A percentile compares a stretch with the other conserved stretches of the same genome.
Evolutionary conservation across 177 flowering plant genomes (phyloP).

Genomic region (Vitis hybrid): DNA sequence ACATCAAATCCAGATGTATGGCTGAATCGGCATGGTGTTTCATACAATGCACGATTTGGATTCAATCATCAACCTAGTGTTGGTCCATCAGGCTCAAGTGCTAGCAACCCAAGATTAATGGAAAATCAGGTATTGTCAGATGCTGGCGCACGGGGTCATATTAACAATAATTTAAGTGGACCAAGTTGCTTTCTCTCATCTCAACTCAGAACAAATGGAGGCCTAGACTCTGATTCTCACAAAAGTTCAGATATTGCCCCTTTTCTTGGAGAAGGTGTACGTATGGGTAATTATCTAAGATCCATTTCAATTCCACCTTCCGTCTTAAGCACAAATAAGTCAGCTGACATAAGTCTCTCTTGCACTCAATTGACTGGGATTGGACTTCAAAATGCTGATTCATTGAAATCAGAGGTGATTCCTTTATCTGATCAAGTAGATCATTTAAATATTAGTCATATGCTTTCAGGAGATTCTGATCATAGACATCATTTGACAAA

Average conservation of each 20-base stretch:
- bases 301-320: slow-evolving; percentile 14
- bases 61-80: slow-evolving; percentile 16
- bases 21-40: slow-evolving; percentile 26
- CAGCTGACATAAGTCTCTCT: slow-evolving; percentile 14
- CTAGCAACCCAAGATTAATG: slow-evolving; percentile 14
- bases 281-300: slow-evolving; percentile 9
- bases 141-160: slow-evolving; percentile 17
- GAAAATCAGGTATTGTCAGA: slow-evolving; percentile 28
- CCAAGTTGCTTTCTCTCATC: slow-evolving; percentile 15
- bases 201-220: slow-evolving; percentile 19
- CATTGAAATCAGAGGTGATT: slow-evolving; percentile 20
- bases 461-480: slow-evolving; percentile 19
- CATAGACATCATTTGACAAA: slow-evolving; percentile 6
- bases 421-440: slow-evolving; percentile 14
- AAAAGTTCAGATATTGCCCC: slow-evolving; percentile 19
- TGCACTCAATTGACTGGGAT: slow-evolving; percentile 10
- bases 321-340: slow-evolving; percentile 11
- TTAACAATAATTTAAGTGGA: slow-evolving; percentile 6
- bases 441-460: slow-evolving; percentile 10
- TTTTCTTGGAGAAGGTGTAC: slow-evolving; percentile 23
- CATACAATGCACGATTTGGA: slow-evolving; percentile 22
- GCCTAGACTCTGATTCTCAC: slow-evolving; percentile 12
- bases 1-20: slow-evolving; percentile 27
- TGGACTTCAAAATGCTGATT: slow-evolving; percentile 22
- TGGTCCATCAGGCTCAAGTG: slow-evolving; percentile 23